phyloP scores from a whole-genome alignment of 1,284 basidiomycete genomes.

The Apiotrichum veenhuisii region DNA sequence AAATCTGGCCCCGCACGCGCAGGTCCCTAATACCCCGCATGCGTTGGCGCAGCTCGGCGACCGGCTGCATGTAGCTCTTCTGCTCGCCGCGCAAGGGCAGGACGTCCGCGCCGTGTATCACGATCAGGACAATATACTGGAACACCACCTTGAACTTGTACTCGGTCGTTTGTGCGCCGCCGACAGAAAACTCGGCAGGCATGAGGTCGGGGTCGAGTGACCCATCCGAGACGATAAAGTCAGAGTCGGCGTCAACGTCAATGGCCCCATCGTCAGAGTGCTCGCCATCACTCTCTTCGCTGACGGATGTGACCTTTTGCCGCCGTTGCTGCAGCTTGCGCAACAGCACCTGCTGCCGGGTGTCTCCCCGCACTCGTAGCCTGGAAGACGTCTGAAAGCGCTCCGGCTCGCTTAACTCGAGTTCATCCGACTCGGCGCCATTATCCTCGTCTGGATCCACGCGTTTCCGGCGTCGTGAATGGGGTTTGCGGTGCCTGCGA shows the following conservation, averaged over 20 bases:
- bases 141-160: constrained; percentile 60
- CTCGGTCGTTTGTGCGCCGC: constrained; percentile 54
- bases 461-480: background rate
- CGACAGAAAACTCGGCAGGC: constrained; percentile 71
- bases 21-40: background rate
- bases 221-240: constrained; percentile 74
- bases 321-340: constrained; percentile 28
- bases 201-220: constrained; percentile 53
- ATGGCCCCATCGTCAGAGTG: constrained; percentile 35
- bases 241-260: constrained; percentile 3
- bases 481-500: background rate
- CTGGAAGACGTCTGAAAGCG: constrained; percentile 54
- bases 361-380: constrained; percentile 24
- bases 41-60: constrained; percentile 1
- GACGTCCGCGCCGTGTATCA: constrained; percentile 52
- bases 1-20: constrained; percentile 47
- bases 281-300: constrained; percentile 17
- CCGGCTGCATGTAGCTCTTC: constrained; percentile 17
- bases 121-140: constrained; percentile 76
- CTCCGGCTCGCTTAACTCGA: constrained; percentile 52
- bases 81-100: constrained; percentile 23
- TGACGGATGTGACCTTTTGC: background rate
- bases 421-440: constrained; percentile 32
- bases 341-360: constrained; percentile 27
- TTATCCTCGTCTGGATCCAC: constrained; percentile 27